Evolutionary conservation across 805 yeast species (phyloP), one percentile per base, ranked within the genome.

Genomic region (Grigorovia transvaalensis): DNA sequence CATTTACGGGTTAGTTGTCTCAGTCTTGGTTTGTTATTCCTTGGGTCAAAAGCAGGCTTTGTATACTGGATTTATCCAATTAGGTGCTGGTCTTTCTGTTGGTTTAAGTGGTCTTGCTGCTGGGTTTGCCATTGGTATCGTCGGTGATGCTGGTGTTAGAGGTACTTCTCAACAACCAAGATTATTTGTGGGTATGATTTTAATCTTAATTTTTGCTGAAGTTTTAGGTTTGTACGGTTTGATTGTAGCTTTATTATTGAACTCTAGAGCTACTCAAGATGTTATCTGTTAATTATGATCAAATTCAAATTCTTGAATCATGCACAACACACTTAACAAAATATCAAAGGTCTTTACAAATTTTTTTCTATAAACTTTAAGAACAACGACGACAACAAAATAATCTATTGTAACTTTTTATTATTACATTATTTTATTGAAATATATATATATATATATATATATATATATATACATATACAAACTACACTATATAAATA

Each of bases 101-200:
- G 99, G 99, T 67, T 79, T 91, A 62, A 85, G 96, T 56, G 96
- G 98, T 71, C 79, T 91, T 68, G 97, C 98, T 68, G 96, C 97
- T 59, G 99, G 99, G 62, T 91, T 88, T 68, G 97, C 99, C 71
- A 91, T 91, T 75, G 99, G 99, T 76, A 91, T 91, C 61, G 99
- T 91, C 61, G 99, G 99, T 72, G 99, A 91, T 71, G 97, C 96
- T 53, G 99, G 99, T 80, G 98, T 91, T 53, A 87, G 98, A 78
- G 96, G 96, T 74, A 84, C 90, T 60, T 93, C 96, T 57, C 97
- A 90, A 73, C 99, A 91, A 75, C 97, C 97, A 70, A 86, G 96
- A 79, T 80, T 91, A 67, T 91, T 91, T 73, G 98, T 91, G 59
- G 98, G 98, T 72, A 91, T 91, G 95, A 88, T 91, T 76, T 82